phyloP scores from a whole-genome alignment of 352 stramenopile genomes.

The Phytophthora multivora region DNA sequence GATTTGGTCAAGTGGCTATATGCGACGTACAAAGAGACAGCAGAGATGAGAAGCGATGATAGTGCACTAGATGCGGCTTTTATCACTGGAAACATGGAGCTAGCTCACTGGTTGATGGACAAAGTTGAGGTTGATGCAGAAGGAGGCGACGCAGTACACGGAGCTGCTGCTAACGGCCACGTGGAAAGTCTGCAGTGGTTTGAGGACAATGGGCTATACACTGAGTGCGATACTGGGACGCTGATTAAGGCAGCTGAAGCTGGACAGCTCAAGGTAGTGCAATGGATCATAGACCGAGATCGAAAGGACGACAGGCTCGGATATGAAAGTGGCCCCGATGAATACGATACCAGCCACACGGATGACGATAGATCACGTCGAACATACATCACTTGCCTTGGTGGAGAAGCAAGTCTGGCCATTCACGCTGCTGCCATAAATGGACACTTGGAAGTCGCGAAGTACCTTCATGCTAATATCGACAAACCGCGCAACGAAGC shows the following conservation, averaged over 20 bases:
- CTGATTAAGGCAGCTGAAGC: conserved; percentile 16
- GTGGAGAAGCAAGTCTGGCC: conserved; percentile 15
- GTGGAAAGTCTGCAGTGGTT: conserved; percentile 9
- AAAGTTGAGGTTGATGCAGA: not conserved
- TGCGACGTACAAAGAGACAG: not conserved
- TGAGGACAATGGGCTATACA: conserved; percentile 3
- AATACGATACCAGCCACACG: conserved; percentile 4
- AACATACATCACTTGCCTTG: conserved; percentile 4
- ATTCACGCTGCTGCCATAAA: conserved; percentile 24
- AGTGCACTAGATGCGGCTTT: not conserved
- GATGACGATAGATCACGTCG: not conserved
- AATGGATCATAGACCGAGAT: conserved; percentile 18
- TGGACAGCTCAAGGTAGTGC: conserved; percentile 11
- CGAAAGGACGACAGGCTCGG: not conserved
- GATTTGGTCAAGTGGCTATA: conserved; percentile 8
- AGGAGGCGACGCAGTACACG: not conserved
- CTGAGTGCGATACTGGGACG: not conserved
- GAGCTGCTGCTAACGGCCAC: conserved; percentile 9
- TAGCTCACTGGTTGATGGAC: conserved; percentile 9
- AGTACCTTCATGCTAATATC: conserved; percentile 8
- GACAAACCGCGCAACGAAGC: not conserved
- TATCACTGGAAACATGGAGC: conserved; percentile 9
- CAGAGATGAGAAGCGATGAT: conserved; percentile 6
- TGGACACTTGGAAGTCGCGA: conserved; percentile 22
- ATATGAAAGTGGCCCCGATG: not conserved